phyloP scores from a whole-genome alignment of 2,329 filamentous ascomycete genomes.

The Emergomyces pasteurianus region DNA sequence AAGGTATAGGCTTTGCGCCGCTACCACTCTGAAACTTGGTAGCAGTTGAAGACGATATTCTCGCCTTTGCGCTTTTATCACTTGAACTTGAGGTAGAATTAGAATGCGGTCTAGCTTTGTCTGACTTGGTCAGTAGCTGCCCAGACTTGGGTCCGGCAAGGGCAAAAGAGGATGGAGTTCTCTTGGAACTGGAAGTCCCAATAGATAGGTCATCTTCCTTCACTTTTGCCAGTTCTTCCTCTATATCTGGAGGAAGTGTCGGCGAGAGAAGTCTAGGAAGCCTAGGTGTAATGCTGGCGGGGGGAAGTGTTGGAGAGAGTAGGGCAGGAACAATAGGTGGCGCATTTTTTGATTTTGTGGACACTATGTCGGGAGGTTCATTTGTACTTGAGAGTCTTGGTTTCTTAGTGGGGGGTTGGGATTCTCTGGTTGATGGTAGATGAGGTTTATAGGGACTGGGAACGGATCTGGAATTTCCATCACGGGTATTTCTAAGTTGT shows the following conservation, averaged over 20 bases:
- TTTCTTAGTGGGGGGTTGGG: slow-evolving; percentile 26
- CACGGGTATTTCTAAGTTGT: background rate
- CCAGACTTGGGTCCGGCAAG: background rate
- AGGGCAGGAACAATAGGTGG: slow-evolving; percentile 24
- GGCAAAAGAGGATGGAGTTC: background rate
- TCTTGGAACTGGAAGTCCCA: background rate
- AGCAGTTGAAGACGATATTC: slow-evolving; percentile 5
- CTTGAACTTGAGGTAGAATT: slow-evolving; percentile 11
- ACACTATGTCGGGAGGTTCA: slow-evolving; percentile 16
- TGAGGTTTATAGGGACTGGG: background rate
- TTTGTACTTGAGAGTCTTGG: slow-evolving; percentile 27
- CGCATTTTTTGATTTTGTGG: slow-evolving; percentile 13
- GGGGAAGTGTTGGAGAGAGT: slow-evolving; percentile 32
- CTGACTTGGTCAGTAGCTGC: background rate
- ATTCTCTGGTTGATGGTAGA: slow-evolving; percentile 12
- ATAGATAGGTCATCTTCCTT: slow-evolving; percentile 21
- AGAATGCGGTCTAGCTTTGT: slow-evolving; percentile 8
- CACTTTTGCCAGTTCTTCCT: slow-evolving; percentile 39
- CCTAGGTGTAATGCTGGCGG: slow-evolving; percentile 19
- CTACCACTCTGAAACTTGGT: background rate
- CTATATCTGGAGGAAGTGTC: slow-evolving; percentile 44
- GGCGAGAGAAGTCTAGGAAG: slow-evolving; percentile 47
- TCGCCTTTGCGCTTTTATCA: slow-evolving; percentile 7
- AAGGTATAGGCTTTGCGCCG: background rate
- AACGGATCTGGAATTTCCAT: background rate